Conservation (phyloP, 2,329 filamentous ascomycete genomes). For the Fusarium odoratissimum region DNA sequence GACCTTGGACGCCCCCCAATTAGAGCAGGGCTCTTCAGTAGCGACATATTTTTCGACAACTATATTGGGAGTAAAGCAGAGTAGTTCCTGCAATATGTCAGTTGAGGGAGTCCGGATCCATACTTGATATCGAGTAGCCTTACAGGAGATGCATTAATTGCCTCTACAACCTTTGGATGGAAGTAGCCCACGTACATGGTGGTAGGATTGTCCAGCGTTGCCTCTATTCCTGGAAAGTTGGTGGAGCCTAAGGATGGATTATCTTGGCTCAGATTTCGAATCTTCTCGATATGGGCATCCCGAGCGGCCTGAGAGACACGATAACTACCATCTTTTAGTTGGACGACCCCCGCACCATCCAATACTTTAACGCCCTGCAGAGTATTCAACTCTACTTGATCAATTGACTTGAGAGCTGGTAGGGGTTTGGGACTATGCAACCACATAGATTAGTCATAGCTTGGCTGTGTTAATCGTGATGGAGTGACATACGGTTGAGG, state of each 20-base stretch:
- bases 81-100: neutral
- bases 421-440: neutral
- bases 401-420: neutral
- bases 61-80: neutral
- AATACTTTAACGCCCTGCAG: neutral
- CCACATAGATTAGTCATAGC: neutral
- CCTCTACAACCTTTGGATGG: neutral
- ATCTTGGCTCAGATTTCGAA: neutral
- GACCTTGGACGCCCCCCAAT: neutral
- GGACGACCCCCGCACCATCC: neutral
- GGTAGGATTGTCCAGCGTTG: neutral
- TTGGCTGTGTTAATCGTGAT: neutral
- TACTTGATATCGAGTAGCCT: neutral
- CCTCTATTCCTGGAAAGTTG: neutral
- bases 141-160: neutral
- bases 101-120: neutral
- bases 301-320: neutral
- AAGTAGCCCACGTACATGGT: neutral
- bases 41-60: neutral
- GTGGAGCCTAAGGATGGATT: neutral
- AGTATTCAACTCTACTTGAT: neutral
- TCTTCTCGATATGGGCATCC: neutral
- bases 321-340: neutral
- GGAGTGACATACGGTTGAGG: neutral
- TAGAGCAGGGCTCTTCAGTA: neutral